Base-by-base conservation (phyloP, 2,329 filamentous ascomycete species). In the Rutstroemia sp. region DNA sequence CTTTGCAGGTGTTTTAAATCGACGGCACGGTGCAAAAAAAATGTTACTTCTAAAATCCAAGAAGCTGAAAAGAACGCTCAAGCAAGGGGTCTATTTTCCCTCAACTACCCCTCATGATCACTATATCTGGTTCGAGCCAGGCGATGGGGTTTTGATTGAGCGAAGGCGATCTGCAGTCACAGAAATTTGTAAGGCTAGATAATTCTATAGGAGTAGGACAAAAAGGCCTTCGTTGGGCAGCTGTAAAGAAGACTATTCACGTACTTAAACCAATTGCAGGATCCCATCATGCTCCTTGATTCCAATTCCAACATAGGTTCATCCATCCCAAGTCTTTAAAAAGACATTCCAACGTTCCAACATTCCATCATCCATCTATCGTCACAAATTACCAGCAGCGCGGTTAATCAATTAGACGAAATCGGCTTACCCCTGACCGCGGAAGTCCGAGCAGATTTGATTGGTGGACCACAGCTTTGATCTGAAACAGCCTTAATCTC, bases 361-460 rank as follows among this genome's bases (percentile, higher is more conserved):
- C 25, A 27, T 27, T 27, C 25, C 25, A 27, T 27, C 25, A 27
- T 27, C 25, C 25, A 27, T 23, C 23, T 23, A 10, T 14, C 30
- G 12, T 10, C 30, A 34, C 30, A 34, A 34, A 34, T 34, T 34
- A 34, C 4, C 30, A 34, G 4, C 3, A 49, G 30, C 44, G 44
- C 52, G 52, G 44, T 49, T 49, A 49, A 54, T 54, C 23, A 54
- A 48, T 53, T 53, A 53, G 51, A 47, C 51, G 51, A 53, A 53
- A 7, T 38, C 37, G 23, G 10, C 27, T 46, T 23, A 18, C 27
- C 51, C 51, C 41, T 53, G 51, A 53, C 37, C 16, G 14, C 18
- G 6, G 23, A 48, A 16, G 25, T 12, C 8, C 9, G 5, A 38
- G 12, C n/a, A 49, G 39, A 27, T 54, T 54, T 51, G 21, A 55